Conservation (phyloP, 2,329 filamentous ascomycete genomes). For the Diaporthe batatas region DNA sequence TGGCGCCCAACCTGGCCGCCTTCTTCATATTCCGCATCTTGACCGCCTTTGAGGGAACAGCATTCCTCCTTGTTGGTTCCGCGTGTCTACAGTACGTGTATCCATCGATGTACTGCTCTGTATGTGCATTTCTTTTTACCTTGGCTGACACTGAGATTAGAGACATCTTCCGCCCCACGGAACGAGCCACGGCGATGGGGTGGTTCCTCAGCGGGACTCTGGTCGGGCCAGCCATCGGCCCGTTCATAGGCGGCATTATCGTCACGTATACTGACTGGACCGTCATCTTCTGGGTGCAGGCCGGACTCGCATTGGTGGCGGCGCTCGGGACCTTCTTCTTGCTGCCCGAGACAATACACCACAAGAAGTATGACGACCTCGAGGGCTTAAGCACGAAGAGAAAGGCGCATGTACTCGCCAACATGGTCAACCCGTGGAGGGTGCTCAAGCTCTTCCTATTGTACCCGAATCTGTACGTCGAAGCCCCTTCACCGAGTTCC, state of each 20-base stretch:
- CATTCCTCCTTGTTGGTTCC: slow-evolving; percentile 76
- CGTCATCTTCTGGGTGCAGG: slow-evolving; percentile 79
- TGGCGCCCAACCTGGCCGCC: slow-evolving; percentile 73
- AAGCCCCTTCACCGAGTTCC: not conserved
- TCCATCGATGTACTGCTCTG: not conserved
- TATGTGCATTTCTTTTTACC: not conserved
- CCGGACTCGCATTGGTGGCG: slow-evolving; percentile 70
- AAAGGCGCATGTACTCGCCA: slow-evolving; percentile 65
- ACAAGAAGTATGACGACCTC: slow-evolving; percentile 67
- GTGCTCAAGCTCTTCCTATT: slow-evolving; percentile 66
- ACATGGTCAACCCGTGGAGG: slow-evolving; percentile 72
- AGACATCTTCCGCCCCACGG: slow-evolving; percentile 70
- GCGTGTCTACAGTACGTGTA: slow-evolving; percentile 66
- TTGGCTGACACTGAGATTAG: slow-evolving; percentile 41
- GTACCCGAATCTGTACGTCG: slow-evolving; percentile 66
- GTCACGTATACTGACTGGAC: slow-evolving; percentile 77
- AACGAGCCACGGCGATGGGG: slow-evolving; percentile 74
- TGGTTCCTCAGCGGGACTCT: slow-evolving; percentile 77
- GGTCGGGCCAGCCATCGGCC: slow-evolving; percentile 73
- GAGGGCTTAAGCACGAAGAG: slow-evolving; percentile 58
- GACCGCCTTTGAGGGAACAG: slow-evolving; percentile 78
- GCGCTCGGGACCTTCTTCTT: slow-evolving; percentile 69
- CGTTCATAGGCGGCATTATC: slow-evolving; percentile 76
- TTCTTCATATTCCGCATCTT: slow-evolving; percentile 79
- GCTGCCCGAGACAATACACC: slow-evolving; percentile 77